These are phyloP conservation scores for Termitomyces sp. DNA, from an alignment of 768 basidiomycete genomes.

Conservation along the genomic window DNA sequence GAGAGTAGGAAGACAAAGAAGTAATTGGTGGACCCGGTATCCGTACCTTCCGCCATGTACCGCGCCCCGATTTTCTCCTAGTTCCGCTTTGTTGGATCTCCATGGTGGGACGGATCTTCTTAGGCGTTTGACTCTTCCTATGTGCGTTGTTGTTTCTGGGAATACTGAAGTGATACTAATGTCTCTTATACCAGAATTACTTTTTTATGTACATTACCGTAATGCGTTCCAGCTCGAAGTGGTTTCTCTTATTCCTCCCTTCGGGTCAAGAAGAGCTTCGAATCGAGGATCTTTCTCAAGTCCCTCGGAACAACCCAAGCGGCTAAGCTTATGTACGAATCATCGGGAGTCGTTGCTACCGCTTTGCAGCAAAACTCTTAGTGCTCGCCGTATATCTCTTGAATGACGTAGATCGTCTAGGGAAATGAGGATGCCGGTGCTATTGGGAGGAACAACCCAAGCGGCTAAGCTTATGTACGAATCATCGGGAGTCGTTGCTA, in stretches of 20 bases:
- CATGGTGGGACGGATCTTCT: not conserved
- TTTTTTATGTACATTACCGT: not conserved
- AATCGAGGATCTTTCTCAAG: no score
- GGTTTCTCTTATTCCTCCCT: not conserved
- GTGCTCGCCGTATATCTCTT: not conserved
- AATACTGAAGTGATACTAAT: not conserved
- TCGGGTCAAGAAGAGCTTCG: not conserved
- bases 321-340: not conserved
- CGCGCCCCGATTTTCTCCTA: not conserved
- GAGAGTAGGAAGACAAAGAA: conserved; percentile 78
- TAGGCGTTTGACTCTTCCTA: not conserved
- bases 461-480: not conserved
- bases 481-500: not conserved
- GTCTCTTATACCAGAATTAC: not conserved
- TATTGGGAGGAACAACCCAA: no score
- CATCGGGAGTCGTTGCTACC: not conserved
- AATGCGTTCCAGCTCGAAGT: not conserved
- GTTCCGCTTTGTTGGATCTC: not conserved
- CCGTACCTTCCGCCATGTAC: not conserved
- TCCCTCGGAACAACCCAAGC: not conserved
- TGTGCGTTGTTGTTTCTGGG: not conserved
- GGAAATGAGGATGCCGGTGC: not conserved
- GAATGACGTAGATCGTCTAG: not conserved
- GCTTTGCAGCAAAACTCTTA: not conserved
- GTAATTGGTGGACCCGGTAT: conserved; percentile 6